phyloP scores from a whole-genome alignment of 2,329 filamentous ascomycete genomes.

The Fusarium nelsonii region DNA sequence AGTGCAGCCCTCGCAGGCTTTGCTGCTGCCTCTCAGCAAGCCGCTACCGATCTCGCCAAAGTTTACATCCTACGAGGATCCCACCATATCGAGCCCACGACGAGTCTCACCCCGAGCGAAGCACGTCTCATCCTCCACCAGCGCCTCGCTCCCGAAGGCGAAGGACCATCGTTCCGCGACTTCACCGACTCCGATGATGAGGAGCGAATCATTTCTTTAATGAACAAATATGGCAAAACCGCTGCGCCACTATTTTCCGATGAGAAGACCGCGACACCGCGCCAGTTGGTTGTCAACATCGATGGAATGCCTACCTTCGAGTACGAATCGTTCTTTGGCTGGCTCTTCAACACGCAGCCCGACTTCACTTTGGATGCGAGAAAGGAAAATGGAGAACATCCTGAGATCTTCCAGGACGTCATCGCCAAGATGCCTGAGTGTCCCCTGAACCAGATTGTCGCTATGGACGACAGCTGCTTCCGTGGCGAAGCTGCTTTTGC shows the following conservation, averaged over 20 bases:
- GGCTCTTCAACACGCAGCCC: conserved; percentile 53
- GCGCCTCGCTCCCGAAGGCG: conserved; percentile 62
- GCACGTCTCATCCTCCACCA: conserved; percentile 71
- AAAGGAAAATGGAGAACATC: conserved; percentile 58
- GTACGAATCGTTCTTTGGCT: conserved; percentile 58
- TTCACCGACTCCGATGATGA: conserved; percentile 56
- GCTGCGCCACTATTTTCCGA: conserved; percentile 63
- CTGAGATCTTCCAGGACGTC: conserved; percentile 57
- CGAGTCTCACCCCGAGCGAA: conserved; percentile 64
- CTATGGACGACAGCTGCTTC: conserved; percentile 62
- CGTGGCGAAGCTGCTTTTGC: conserved; percentile 57
- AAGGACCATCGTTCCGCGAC: conserved; percentile 62
- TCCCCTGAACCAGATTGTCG: conserved; percentile 55
- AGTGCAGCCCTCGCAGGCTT: conserved; percentile 55
- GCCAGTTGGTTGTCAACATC: conserved; percentile 71
- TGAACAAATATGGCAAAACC: conserved; percentile 71
- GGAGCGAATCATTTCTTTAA: conserved; percentile 65
- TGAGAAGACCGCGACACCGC: conserved; percentile 51
- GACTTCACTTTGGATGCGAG: conserved; percentile 64
- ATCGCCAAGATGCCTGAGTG: conserved; percentile 55
- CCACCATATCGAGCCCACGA: conserved; percentile 49
- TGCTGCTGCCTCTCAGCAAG: conserved; percentile 55
- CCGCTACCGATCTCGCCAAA: conserved; percentile 62
- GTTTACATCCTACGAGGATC: conserved; percentile 65
- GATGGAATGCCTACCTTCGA: conserved; percentile 66